phyloP scores from a whole-genome alignment of 129 eudicot species.

The Ambrosia artemisiifolia region DNA sequence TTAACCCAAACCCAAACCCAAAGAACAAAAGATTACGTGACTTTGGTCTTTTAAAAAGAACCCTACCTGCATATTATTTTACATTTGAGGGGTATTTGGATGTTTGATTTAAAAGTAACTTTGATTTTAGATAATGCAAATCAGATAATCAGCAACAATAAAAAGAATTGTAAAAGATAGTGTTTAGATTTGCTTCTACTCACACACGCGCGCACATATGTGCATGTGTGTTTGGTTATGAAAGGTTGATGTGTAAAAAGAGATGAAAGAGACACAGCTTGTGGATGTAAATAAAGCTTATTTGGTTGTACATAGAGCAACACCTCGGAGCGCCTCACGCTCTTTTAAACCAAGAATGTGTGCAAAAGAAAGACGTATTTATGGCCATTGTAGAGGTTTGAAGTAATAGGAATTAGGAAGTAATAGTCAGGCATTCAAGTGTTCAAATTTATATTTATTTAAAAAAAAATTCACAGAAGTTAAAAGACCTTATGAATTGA shows the following conservation, averaged over 20 bases:
- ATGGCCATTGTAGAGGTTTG: background rate
- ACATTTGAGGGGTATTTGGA: background rate
- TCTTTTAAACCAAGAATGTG: too few relatives aligned
- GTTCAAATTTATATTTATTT: background rate
- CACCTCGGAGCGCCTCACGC: too few relatives aligned
- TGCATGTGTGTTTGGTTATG: too few relatives aligned
- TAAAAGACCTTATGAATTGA: background rate
- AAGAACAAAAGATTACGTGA: background rate
- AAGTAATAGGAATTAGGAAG: background rate
- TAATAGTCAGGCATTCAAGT: background rate
- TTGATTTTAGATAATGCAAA: background rate
- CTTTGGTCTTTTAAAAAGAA: background rate
- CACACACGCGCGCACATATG: too few relatives aligned
- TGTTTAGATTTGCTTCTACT: background rate
- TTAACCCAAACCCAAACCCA: background rate
- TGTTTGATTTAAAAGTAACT: background rate
- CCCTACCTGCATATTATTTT: background rate
- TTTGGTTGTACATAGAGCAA: too few relatives aligned
- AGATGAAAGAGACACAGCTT: too few relatives aligned
- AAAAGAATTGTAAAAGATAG: background rate
- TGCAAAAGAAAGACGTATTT: too few relatives aligned
- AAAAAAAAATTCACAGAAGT: background rate
- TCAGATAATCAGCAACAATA: background rate
- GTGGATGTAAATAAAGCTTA: too few relatives aligned
- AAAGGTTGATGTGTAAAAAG: too few relatives aligned